Conservation (phyloP, 345 rosid species). For the Linum usitatissimum region DNA sequence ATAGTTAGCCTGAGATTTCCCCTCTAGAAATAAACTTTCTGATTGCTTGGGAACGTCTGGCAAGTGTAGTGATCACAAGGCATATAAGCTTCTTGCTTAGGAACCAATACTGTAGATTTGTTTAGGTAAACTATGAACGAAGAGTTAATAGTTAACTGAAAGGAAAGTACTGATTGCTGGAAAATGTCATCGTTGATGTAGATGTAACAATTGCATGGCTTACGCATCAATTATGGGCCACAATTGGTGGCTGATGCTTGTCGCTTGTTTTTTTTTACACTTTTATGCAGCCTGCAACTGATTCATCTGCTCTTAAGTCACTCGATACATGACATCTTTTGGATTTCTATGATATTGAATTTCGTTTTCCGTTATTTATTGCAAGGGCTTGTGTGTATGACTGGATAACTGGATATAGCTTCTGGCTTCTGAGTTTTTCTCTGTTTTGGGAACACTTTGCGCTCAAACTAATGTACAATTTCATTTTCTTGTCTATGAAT, state of each 20-base stretch:
- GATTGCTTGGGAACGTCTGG: no score
- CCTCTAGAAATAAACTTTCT: no score
- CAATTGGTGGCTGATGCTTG: neutral
- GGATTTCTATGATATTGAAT: neutral
- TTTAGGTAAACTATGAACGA: neutral
- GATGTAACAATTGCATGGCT: neutral
- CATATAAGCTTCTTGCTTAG: no score
- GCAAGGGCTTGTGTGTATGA: neutral
- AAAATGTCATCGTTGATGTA: neutral
- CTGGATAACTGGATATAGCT: neutral
- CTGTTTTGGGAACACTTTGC: neutral
- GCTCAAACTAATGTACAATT: neutral
- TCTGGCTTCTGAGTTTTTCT: no score
- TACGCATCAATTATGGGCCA: neutral
- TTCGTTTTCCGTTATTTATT: neutral
- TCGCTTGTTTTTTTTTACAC: neutral
- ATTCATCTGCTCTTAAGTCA: neutral
- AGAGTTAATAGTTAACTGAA: neutral
- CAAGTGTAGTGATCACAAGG: no score
- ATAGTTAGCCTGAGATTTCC: no score
- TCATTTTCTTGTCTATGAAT: neutral
- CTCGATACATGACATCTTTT: no score
- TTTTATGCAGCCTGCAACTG: neutral
- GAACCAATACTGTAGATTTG: no score
- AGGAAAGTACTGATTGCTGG: neutral